Evolutionary conservation across 2,329 filamentous ascomycete genomes (phyloP), one percentile per base, ranked within the genome.

Genomic region (Proliferodiscus dingleyae): DNA sequence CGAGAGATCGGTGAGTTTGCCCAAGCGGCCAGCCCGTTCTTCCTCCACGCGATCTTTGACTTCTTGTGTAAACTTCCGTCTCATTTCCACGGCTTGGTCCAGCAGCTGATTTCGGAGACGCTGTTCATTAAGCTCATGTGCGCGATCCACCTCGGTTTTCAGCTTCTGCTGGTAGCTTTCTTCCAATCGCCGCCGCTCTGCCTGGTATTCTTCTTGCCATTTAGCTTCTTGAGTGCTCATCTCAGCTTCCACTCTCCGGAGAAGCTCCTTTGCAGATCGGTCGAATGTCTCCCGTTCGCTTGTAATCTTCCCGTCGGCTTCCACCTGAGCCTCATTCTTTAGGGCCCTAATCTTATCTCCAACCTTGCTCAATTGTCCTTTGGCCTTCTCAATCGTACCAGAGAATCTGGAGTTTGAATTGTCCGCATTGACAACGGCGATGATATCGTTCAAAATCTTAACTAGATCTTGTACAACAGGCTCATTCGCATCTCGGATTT

Each of bases 401-500:
- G 80, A 81, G 68, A 93, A 95, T 66, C 85, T 89, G 56, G 77
- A 77, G 52, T 84, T 80, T 46, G 87, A 80, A 50, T 84, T 80
- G 64, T 95, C 91, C 47, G 87, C 86, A 66, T 96, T 95, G 64
- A 96, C 83, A 37, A 94, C 88, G 7, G 87, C 83, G 63, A 98
- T 95, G 59, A 98, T 85, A 66, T 95, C 89, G 70, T 98, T 98
- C 59, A 98, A 77, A 70, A 95, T 91, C 71, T 88, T 91, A 49
- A 95, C 89, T 5, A 98, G 75, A 61, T 97, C 89, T 68, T 96
- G 89, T 18, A 97, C 87, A 28, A 95, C 78, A 22, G 88, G 87
- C 64, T 97, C 91, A 49, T 83, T 80, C 43, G 86, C 88, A 59
- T 89, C 79, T 43, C 80, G 75, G 19, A 94, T 78, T 41, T 77